Evolutionary conservation across 305 asterid species (phyloP).

Genomic region (Stenogyne calaminthoides): DNA sequence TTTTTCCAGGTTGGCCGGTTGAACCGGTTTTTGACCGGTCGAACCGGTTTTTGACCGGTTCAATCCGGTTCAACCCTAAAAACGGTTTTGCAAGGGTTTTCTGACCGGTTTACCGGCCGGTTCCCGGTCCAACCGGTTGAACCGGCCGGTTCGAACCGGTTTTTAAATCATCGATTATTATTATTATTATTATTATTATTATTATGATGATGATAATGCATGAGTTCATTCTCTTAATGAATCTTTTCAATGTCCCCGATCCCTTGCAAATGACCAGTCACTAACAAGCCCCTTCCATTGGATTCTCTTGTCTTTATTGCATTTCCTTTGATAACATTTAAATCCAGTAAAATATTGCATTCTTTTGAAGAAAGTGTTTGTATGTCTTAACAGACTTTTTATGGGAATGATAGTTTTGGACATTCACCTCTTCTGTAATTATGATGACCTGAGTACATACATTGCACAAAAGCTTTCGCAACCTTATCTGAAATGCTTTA

Average conservation of each 20-base stretch:
- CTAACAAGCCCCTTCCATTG: background rate
- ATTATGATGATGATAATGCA: background rate
- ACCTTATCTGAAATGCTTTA: background rate
- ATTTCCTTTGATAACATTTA: background rate
- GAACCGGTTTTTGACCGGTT: too few species aligned
- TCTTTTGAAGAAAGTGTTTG: background rate
- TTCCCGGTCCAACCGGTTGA: too few species aligned
- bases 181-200: too few species aligned
- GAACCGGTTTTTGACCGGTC: too few species aligned
- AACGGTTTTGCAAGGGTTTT: too few species aligned
- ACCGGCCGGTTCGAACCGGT: too few species aligned
- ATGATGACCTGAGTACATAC: background rate
- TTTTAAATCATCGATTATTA: too few species aligned
- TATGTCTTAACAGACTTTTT: background rate
- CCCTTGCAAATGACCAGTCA: background rate
- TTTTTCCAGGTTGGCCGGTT: too few species aligned
- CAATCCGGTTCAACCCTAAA: too few species aligned
- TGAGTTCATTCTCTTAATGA: background rate
- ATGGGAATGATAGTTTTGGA: background rate
- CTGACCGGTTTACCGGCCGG: too few species aligned
- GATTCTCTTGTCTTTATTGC: background rate
- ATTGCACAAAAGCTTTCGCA: background rate
- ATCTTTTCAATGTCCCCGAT: background rate
- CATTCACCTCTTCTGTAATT: background rate
- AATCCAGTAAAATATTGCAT: background rate